phyloP scores from a whole-genome alignment of 1,139 yeast genomes.

The Candida tunisiensis region DNA sequence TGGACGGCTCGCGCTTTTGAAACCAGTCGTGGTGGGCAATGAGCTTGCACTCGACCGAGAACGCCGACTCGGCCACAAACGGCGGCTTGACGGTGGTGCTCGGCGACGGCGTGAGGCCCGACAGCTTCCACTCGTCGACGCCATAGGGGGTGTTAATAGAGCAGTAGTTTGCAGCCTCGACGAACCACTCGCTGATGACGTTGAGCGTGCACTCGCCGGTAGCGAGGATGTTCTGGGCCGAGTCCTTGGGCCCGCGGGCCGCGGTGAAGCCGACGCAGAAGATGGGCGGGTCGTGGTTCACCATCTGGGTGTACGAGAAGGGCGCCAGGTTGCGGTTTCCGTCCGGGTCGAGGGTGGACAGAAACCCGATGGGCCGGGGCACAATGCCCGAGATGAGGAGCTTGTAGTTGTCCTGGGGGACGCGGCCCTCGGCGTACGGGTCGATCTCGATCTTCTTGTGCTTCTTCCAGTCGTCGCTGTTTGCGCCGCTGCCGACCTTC shows the following conservation, averaged over 20 bases:
- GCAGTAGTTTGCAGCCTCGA: conserved; percentile 45
- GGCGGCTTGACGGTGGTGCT: conserved; percentile 33
- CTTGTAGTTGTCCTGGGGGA: conserved; percentile 30
- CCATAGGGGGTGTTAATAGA: conserved; percentile 30
- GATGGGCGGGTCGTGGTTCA: conserved; percentile 40
- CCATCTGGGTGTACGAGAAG: conserved; percentile 36
- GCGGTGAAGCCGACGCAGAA: conserved; percentile 34
- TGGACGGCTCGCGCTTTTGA: conserved; percentile 24
- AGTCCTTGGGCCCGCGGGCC: conserved; percentile 30
- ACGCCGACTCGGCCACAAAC: conserved; percentile 45
- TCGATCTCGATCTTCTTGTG: conserved; percentile 31
- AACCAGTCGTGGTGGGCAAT: conserved; percentile 28
- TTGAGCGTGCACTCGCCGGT: conserved; percentile 41
- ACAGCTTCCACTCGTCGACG: conserved; percentile 37
- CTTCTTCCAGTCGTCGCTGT: conserved; percentile 17
- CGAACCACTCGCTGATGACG: conserved; percentile 45
- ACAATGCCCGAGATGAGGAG: conserved; percentile 31
- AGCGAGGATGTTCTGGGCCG: conserved; percentile 30
- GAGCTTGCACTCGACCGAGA: conserved; percentile 39
- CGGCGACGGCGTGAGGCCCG: conserved; percentile 34
- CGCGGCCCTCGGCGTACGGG: conserved; percentile 30
- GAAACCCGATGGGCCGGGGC: conserved; percentile 46
- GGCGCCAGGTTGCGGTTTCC: conserved; percentile 40
- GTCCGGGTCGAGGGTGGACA: conserved; percentile 27
- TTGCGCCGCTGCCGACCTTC: conserved; percentile 36